Evolutionary conservation across 305 asterid species (phyloP).

Genomic region (Solanum aculeatissimum): DNA sequence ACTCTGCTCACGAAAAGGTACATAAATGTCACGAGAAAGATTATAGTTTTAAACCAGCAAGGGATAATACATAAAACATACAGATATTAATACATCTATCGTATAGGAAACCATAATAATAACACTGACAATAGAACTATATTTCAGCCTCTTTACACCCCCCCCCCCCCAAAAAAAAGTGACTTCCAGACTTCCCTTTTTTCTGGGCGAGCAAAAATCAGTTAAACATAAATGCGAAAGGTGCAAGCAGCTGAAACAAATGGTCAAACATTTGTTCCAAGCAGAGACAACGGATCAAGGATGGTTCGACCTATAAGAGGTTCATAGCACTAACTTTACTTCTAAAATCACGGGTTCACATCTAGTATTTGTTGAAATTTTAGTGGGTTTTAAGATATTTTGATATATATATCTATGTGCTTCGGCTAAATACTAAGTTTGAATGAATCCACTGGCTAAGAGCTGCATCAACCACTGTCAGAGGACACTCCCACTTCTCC

Average conservation of each 20-base stretch:
- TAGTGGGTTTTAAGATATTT: neutral
- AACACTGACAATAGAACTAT: neutral
- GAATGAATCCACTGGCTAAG: neutral
- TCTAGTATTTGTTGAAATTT: neutral
- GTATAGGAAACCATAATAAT: neutral
- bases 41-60: neutral
- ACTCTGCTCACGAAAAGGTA: constrained; percentile 48
- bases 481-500: neutral
- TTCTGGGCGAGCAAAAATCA: neutral
- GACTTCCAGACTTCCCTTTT: neutral
- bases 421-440: neutral
- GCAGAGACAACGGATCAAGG: neutral
- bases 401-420: neutral
- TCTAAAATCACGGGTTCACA: neutral
- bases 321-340: neutral
- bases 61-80: neutral
- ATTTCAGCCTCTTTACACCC: neutral
- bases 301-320: neutral
- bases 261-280: neutral
- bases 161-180: neutral
- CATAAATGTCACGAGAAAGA: neutral
- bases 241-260: neutral
- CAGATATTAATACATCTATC: neutral
- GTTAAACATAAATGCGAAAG: neutral
- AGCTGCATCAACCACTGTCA: neutral